These are phyloP conservation scores for Apiospora phragmitis DNA, from an alignment of 2,329 filamentous ascomycete genomes.

Conservation along the genomic window DNA sequence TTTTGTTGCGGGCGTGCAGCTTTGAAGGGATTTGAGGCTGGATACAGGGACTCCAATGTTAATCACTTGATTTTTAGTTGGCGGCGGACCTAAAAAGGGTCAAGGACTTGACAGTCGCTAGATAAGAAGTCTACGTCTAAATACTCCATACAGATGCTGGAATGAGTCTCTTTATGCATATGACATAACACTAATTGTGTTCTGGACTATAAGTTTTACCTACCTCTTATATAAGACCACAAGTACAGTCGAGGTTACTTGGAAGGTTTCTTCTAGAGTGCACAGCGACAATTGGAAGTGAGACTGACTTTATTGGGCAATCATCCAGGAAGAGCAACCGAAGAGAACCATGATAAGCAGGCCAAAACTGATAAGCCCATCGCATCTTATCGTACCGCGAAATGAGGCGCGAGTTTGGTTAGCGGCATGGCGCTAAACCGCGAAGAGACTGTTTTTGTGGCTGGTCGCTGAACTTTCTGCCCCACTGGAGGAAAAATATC, in stretches of 20 bases:
- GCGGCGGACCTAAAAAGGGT: neutral
- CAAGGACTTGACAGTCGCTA: neutral
- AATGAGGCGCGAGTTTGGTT: neutral
- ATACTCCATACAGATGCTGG: no score
- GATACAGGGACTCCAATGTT: neutral
- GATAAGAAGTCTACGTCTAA: neutral
- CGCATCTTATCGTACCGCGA: neutral
- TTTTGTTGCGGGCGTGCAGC: neutral
- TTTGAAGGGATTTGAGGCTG: neutral
- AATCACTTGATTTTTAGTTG: no score
- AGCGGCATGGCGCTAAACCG: neutral
- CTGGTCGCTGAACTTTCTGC: neutral
- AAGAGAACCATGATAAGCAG: neutral
- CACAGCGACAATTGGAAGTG: neutral
- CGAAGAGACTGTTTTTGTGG: neutral
- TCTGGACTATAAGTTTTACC: no score
- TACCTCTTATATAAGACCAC: neutral
- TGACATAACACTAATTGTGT: no score
- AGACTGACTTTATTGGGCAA: neutral
- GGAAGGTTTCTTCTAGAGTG: neutral
- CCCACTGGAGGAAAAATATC: slow-evolving; percentile 9
- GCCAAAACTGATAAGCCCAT: neutral
- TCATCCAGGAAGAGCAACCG: neutral
- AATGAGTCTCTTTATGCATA: no score
- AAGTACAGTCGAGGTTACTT: neutral